Conservation (phyloP, 2,329 filamentous ascomycete species). For the Neobulgaria alba region DNA sequence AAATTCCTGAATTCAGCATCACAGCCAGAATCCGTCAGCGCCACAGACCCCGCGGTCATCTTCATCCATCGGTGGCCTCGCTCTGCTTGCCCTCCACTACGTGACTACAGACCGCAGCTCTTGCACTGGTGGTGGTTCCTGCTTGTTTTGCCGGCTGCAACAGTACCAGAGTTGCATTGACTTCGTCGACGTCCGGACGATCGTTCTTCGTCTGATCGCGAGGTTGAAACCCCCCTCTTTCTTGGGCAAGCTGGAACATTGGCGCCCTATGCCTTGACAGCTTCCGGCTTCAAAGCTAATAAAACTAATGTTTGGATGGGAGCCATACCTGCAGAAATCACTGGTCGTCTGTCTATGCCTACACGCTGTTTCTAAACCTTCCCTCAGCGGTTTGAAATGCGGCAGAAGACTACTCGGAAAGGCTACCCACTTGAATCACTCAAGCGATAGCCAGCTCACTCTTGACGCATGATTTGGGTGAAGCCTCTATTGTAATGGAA, state of each 20-base stretch:
- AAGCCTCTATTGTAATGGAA: slow-evolving; percentile 7
- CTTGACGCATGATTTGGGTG: slow-evolving; percentile 9
- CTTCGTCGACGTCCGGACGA: not conserved
- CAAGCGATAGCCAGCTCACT: slow-evolving; percentile 1
- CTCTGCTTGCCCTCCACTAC: no score
- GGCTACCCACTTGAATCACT: slow-evolving; percentile 4
- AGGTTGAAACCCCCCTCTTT: slow-evolving; percentile 12
- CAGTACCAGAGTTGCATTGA: no score
- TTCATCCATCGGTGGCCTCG: no score
- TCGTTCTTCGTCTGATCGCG: slow-evolving; percentile 7
- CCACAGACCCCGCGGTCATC: no score
- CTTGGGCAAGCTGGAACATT: slow-evolving; percentile 14
- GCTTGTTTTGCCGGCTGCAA: no score
- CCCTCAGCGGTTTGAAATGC: slow-evolving; percentile 10
- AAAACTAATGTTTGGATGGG: slow-evolving; percentile 2
- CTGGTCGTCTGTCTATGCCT: slow-evolving; percentile 3
- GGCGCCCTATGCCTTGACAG: slow-evolving; percentile 5
- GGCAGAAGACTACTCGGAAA: slow-evolving; percentile 20
- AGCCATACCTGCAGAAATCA: slow-evolving; percentile 9
- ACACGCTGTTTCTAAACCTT: slow-evolving; percentile 7
- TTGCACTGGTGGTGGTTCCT: no score
- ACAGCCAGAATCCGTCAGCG: no score
- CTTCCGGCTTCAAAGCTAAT: slow-evolving; percentile 6
- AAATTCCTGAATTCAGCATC: no score
- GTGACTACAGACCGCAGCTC: no score